Percentiles rank a stretch among this genome's conserved stretches.
Conservation (phyloP, 495 filamentous ascomycete species). For the Xylaria venustula region DNA sequence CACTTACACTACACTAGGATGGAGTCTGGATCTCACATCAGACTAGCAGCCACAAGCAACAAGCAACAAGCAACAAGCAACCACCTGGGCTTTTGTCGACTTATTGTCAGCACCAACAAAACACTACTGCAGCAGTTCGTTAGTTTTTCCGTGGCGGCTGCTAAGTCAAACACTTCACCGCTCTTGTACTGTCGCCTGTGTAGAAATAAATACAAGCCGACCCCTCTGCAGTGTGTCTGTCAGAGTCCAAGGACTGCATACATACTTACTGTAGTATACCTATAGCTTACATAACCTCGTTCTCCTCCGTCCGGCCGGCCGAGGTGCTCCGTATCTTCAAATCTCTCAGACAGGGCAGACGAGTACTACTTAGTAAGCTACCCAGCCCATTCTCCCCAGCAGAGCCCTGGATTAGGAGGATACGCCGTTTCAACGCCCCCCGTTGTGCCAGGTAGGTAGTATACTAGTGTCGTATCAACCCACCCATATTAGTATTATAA, state of each 20-base stretch:
- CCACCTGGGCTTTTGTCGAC: no score
- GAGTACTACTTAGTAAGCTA: background rate
- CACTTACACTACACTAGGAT: no score
- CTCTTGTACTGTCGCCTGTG: background rate
- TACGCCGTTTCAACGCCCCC: background rate
- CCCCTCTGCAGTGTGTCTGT: no score
- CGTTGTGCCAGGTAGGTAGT: background rate
- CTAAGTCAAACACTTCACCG: background rate
- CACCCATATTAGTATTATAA: background rate
- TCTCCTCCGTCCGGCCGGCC: background rate
- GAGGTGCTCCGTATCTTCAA: background rate
- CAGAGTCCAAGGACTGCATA: no score
- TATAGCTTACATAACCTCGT: background rate
- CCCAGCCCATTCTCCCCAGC: background rate
- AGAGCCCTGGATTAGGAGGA: no score
- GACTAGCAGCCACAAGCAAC: background rate
- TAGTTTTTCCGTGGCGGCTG: background rate
- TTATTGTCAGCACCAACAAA: background rate
- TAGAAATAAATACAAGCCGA: conserved; percentile 5
- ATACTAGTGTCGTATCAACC: background rate
- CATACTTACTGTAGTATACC: background rate
- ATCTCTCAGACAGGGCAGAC: background rate
- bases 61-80: background rate
- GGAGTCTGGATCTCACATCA: conserved; percentile 7
- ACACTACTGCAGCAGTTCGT: conserved; percentile 7